Percentiles rank a stretch among this genome's conserved stretches.
Conservation (phyloP, 1,284 basidiomycete species). For the Heterobasidion parviporum region DNA sequence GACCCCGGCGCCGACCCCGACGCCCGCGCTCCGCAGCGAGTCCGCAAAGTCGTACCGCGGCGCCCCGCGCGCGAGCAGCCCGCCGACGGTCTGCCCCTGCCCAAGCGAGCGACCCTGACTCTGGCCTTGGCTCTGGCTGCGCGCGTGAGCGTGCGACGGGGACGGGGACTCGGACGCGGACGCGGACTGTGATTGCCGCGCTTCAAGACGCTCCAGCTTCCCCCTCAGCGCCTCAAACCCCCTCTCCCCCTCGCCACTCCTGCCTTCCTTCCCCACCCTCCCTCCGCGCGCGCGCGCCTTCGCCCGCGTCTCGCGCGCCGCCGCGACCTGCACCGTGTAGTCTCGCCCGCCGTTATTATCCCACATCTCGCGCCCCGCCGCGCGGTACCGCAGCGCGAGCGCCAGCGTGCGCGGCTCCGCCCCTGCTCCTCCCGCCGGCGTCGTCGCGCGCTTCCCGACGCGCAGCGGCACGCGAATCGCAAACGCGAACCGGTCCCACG, state of each 20-base stretch:
- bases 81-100: too few relatives aligned
- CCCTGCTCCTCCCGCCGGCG: conserved; percentile 49
- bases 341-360: conserved; percentile 84
- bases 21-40: conserved; percentile 40
- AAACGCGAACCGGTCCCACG: conserved; percentile 65
- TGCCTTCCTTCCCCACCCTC: conserved; percentile 5
- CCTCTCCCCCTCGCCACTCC: conserved; percentile 6
- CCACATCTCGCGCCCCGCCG: conserved; percentile 75
- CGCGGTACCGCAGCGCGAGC: conserved; percentile 74
- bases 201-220: conserved; percentile 11
- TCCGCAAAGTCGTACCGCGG: conserved; percentile 49
- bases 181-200: conserved; percentile 3
- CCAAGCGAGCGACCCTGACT: too few relatives aligned
- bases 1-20: too few relatives aligned
- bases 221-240: background rate
- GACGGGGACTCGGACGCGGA: too few relatives aligned
- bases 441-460: conserved; percentile 27
- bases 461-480: conserved; percentile 24
- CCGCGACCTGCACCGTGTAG: conserved; percentile 62
- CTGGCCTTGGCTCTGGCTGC: too few relatives aligned
- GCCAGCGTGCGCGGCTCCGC: conserved; percentile 78
- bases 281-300: conserved; percentile 7
- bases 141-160: too few relatives aligned
- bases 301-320: conserved; percentile 1
- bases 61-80: conserved; percentile 9